Base-by-base conservation (phyloP, 2,329 filamentous ascomycete genomes). In the Cladosporium sp. region DNA sequence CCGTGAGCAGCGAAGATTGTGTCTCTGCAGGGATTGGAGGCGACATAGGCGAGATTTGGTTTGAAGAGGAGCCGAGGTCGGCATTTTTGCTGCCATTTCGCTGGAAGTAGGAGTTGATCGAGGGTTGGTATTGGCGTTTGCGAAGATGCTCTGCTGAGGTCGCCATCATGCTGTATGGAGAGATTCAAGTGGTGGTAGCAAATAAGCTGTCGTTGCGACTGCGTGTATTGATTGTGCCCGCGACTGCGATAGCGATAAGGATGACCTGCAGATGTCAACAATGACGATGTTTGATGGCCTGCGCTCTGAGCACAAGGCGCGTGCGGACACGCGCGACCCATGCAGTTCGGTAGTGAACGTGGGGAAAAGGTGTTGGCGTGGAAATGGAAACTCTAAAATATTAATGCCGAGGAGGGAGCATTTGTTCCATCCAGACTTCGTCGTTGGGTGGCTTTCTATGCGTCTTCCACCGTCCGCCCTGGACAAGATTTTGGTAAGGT, bases 1-100 rank as follows among this genome's bases (percentile, higher is more conserved):
- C 94, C 72, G 86, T 91, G 49, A 97, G 83, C n/a, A 98, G 88
- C 68, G 91, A 91, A 39, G 93, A 85, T 78, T 97, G 92, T 34
- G 96, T 84, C 8, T 83, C 83, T 26, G 84, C 78, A 1, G 91
- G 88, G 16, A 93, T 82, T 4, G 76, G 72, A 3, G 87, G 86
- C 18, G 81, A 73, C n/a, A 75, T 67, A 25, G 71, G 66, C 53
- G 70, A 70, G 57, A 57, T 54, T 14, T 34, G 34, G 14, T 48
- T 21, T 30, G 60, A 48, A 23, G 34, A n/a, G n/a, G 48, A 48
- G 39, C 34, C 26, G n/a, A 49, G 43, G 18, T 36, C 34, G 16
- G 57, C 25, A 16, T n/a, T 53, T 23, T 28, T 58, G 58, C 57
- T 61, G 48, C 36, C 60, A 48, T 34, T 34, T 28, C 28, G 43